Evolutionary conservation across 2,329 filamentous ascomycete genomes (phyloP).

Genomic region (Aspergillus niger): DNA sequence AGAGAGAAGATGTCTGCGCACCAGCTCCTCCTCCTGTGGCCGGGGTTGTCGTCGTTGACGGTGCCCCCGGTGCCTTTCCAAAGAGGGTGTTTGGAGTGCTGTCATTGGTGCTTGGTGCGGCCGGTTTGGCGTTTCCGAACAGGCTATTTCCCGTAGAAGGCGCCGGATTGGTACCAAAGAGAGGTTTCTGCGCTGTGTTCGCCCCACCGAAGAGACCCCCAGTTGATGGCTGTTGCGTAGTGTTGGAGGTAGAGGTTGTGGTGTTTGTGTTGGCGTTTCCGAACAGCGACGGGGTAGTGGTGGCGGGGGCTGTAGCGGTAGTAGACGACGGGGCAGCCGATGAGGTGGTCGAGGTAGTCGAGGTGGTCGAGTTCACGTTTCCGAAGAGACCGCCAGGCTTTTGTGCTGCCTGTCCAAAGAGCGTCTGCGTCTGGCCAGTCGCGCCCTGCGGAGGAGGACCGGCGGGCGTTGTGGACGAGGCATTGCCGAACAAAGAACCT

Average conservation of each 20-base stretch:
- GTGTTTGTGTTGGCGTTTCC: slow-evolving; percentile 9
- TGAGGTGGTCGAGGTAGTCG: slow-evolving; percentile 7
- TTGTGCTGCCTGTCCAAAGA: slow-evolving; percentile 30
- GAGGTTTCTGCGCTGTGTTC: slow-evolving; percentile 30
- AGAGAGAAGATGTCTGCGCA: slow-evolving; percentile 29
- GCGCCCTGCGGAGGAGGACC: slow-evolving; percentile 48
- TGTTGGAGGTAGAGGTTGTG: not conserved
- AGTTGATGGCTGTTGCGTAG: slow-evolving; percentile 27
- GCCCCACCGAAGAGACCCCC: slow-evolving; percentile 32
- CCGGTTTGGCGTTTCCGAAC: slow-evolving; percentile 30
- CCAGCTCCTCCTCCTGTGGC: not conserved
- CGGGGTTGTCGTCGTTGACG: not conserved
- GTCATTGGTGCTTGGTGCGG: slow-evolving; percentile 25
- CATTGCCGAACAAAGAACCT: slow-evolving; percentile 40
- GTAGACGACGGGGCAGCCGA: slow-evolving; percentile 26
- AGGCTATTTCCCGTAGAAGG: slow-evolving; percentile 16
- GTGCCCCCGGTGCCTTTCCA: slow-evolving; percentile 12
- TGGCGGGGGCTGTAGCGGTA: slow-evolving; percentile 29
- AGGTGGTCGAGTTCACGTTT: slow-evolving; percentile 28
- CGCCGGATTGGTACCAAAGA: slow-evolving; percentile 29
- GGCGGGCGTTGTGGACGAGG: slow-evolving; percentile 53
- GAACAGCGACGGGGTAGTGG: slow-evolving; percentile 22
- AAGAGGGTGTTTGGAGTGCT: slow-evolving; percentile 34
- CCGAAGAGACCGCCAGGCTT: slow-evolving; percentile 34
- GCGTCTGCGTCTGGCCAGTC: slow-evolving; percentile 30